phyloP scores from a whole-genome alignment of 2,329 filamentous ascomycete species.

The Hirsutella thompsonii region DNA sequence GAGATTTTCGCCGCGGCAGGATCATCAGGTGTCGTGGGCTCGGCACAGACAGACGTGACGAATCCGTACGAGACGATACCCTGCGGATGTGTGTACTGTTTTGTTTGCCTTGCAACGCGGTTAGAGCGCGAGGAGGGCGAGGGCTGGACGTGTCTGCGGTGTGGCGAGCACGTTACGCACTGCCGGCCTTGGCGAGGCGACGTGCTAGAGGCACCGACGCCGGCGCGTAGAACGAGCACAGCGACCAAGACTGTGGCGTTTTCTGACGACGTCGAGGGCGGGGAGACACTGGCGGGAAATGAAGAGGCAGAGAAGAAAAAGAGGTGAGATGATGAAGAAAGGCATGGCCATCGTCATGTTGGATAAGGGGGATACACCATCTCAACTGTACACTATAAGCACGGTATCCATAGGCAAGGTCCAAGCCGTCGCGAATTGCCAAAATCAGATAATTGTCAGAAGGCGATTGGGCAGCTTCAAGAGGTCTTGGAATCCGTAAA shows the following conservation, averaged over 20 bases:
- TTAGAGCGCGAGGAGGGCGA: constrained; percentile 89
- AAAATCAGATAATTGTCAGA: no score
- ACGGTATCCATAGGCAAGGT: no score
- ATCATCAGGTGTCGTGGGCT: constrained; percentile 70
- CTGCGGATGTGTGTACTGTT: constrained; percentile 91
- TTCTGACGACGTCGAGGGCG: constrained; percentile 36
- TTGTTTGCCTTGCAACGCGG: constrained; percentile 82
- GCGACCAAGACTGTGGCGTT: constrained; percentile 48
- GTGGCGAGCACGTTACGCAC: constrained; percentile 69
- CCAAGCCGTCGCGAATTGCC: no score
- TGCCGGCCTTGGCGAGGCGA: constrained; percentile 90
- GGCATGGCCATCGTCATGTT: no score
- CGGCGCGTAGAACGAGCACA: constrained; percentile 23
- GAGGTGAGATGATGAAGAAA: no score
- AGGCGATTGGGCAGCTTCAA: no score
- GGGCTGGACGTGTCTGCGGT: constrained; percentile 84
- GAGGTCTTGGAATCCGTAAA: no score
- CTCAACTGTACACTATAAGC: no score
- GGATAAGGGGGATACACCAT: no score
- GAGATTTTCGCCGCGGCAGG: constrained; percentile 61
- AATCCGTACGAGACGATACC: constrained; percentile 89
- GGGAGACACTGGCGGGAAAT: constrained; percentile 12
- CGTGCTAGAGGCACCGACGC: constrained; percentile 50
- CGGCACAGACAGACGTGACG: constrained; percentile 82
- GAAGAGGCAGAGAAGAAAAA: neutral